Evolutionary conservation across 495 filamentous ascomycete species (phyloP), one percentile per base, ranked within the genome.

Genomic region (Podospora pseudocomata): DNA sequence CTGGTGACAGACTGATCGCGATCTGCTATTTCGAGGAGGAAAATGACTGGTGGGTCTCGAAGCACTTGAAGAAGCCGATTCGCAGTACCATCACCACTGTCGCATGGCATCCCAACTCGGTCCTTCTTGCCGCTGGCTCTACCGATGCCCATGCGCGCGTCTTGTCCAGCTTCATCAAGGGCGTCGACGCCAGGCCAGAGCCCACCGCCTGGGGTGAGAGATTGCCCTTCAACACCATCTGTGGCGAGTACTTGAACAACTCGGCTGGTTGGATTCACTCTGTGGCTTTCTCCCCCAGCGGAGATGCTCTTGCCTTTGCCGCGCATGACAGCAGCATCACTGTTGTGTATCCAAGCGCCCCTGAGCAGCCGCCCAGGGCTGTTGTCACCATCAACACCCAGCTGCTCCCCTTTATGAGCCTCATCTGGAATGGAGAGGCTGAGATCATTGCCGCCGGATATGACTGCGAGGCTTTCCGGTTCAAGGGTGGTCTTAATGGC

Each of bases 31-130:
- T 98, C 71, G 95, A 99, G 74, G 90, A 95, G 75, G 96, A 98
- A 80, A 97, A 98, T 77, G 92, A 98, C 82, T 98, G 96, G 96
- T 99, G 95, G 95, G 94, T 98, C 6, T 97, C 93, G 49, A 99
- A 98, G 84, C 95, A 99, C 79, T 79, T 99, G 67, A 97, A 97
- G 86, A 98, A 97, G 83, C 95, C 96, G 5, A 95, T 98, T 73
- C 91, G 95, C 63, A 94, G 91, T 74, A 99, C 95, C 59, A 92
- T 99, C 72, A 97, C 95, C 56, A 92, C 91, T 1, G 86, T 99
- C 20, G 89, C 87, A 58, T 99, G 95, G 95, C 95, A 99, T 75
- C 95, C 96, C 16, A 99, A 99, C 82, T 94, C 90, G 1, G 96
- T 98, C 2, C 87, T 99, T 15, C 85, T 99, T 5, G 95, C 93